Conservation (phyloP, 305 asterid species). For the Petunia hybrid region DNA sequence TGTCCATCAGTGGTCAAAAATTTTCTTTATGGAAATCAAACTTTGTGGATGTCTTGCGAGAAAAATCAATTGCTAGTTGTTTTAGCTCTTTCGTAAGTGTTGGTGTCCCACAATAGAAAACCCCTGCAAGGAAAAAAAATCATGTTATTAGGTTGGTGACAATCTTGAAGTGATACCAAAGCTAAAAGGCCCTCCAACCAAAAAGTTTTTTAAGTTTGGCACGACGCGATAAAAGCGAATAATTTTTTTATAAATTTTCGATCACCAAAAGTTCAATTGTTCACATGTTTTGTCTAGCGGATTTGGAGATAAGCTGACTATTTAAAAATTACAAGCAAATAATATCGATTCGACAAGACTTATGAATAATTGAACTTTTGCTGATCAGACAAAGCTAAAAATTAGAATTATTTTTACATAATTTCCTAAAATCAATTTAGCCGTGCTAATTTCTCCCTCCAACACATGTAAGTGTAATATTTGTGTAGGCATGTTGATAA, state of each 20-base stretch:
- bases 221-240: too few species aligned
- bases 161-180: not conserved
- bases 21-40: constrained; percentile 96
- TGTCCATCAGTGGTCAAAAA: constrained; percentile 40
- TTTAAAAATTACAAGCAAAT: too few species aligned
- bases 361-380: too few species aligned
- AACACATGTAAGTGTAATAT: not conserved
- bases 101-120: constrained; percentile 95
- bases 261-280: too few species aligned
- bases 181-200: not conserved
- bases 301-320: too few species aligned
- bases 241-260: too few species aligned
- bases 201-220: too few species aligned
- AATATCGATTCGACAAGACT: too few species aligned
- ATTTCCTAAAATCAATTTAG: too few species aligned
- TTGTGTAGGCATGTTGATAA: not conserved
- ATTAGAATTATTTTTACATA: too few species aligned
- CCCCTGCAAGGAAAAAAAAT: constrained; percentile 57
- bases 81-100: constrained; percentile 71
- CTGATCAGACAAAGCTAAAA: too few species aligned
- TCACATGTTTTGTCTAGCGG: too few species aligned
- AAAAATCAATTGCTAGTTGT: constrained; percentile 78
- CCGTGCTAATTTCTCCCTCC: not conserved
- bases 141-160: not conserved
- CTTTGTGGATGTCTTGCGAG: constrained; percentile 85